Evolutionary conservation across 176 grass and related monocot genomes (phyloP).

Genomic region (Bothriochloa decipiens): DNA sequence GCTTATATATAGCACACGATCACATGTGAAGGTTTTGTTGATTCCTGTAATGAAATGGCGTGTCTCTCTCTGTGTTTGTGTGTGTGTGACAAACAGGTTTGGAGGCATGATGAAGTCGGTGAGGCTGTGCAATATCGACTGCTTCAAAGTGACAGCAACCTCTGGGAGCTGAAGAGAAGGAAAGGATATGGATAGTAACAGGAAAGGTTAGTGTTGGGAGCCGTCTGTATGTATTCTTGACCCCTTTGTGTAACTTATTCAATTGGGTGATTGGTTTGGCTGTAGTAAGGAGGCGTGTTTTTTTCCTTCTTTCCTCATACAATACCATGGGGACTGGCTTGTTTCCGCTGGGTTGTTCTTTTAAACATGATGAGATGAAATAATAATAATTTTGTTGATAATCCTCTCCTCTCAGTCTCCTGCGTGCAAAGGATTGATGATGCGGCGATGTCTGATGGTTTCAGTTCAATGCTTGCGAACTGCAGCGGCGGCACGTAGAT

Average conservation of each 20-base stretch:
- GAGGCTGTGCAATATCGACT: conserved; percentile 84
- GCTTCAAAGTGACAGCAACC: conserved; percentile 86
- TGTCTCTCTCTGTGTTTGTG: not conserved
- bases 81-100: conserved; percentile 48
- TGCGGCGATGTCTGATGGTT: not conserved
- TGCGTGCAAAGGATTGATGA: not conserved
- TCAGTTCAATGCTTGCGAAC: not conserved
- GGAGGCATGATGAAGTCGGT: conserved; percentile 98
- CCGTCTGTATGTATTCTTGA: conserved; percentile 50
- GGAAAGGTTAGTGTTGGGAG: conserved; percentile 50
- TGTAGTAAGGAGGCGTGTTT: conserved; percentile 34
- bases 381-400: conserved; percentile 36
- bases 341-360: conserved; percentile 29
- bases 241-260: conserved; percentile 61
- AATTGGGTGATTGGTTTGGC: conserved; percentile 66
- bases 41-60: not conserved
- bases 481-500: not conserved
- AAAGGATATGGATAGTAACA: not conserved
- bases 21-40: not conserved
- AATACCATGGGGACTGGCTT: conserved; percentile 30
- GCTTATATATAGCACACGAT: not conserved
- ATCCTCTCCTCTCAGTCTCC: not conserved
- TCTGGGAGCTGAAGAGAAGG: conserved; percentile 55
- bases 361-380: conserved; percentile 28
- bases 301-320: not conserved